phyloP scores from a whole-genome alignment of 495 filamentous ascomycete species.

The Xylaria flabelliformis region DNA sequence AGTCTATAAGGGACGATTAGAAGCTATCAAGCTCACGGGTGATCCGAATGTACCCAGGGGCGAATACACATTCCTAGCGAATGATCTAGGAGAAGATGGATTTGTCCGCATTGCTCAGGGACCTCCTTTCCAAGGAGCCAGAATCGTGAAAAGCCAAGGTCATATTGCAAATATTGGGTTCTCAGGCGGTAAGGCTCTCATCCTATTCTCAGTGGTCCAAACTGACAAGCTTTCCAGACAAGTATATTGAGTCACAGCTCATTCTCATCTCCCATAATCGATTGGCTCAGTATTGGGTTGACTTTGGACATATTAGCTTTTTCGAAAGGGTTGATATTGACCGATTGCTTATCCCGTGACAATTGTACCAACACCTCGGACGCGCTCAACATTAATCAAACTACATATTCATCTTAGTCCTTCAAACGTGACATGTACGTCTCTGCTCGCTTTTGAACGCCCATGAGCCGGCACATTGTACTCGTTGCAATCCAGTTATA shows the following conservation, averaged over 20 bases:
- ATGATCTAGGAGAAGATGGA: conserved; percentile 73
- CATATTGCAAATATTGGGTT: conserved; percentile 80
- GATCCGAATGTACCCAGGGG: conserved; percentile 89
- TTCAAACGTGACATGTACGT: not conserved
- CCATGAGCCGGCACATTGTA: not conserved
- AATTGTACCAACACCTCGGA: not conserved
- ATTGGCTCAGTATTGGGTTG: conserved; percentile 83
- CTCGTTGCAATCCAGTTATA: not conserved
- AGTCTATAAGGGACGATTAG: conserved; percentile 65
- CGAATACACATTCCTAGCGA: conserved; percentile 76
- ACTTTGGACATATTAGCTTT: conserved; percentile 79
- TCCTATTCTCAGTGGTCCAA: not conserved
- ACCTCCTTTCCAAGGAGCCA: conserved; percentile 71
- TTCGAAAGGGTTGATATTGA: conserved; percentile 83
- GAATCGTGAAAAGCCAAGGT: conserved; percentile 75
- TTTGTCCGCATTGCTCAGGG: conserved; percentile 64
- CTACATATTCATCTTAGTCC: not conserved
- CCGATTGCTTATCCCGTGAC: conserved; percentile 48
- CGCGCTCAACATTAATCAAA: no score
- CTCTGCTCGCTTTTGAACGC: not conserved
- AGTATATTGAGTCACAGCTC: conserved; percentile 75
- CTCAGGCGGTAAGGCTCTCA: conserved; percentile 62
- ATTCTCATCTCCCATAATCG: conserved; percentile 78
- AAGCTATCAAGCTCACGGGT: conserved; percentile 89
- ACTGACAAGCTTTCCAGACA: conserved; percentile 55